Base-by-base conservation (phyloP, 2,329 filamentous ascomycete genomes). In the Cladophialophora immunda region DNA sequence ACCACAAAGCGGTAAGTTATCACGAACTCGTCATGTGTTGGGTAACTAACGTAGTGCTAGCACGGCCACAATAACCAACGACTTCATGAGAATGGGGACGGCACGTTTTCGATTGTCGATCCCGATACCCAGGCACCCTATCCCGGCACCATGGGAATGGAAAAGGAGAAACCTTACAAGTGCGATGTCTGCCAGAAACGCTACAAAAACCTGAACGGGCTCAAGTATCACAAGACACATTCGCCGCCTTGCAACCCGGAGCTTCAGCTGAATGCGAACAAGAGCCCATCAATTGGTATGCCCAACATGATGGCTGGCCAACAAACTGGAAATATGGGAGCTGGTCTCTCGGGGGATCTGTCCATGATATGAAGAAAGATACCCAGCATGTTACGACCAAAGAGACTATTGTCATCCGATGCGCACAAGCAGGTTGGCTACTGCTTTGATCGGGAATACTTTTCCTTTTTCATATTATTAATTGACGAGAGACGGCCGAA, bases 131-230 rank as follows among this genome's bases (percentile, higher is more conserved):
- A 92, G 30, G 88, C 93, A 1, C 95, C 95, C 0, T 99, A 98
- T 72, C 95, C 95, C 0, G 95, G 95, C 34, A 98, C 95, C 0
- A 84, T 97, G 38, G 95, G 95, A n/a, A 99, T 99, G 95, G 95
- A 99, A 81, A 99, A 98, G 79, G 94, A 98, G 83, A 99, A 99
- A 83, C 95, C 95, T 2, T 98, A 98, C 78, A 94, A 94, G 76
- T 99, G 95, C 79, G 94, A 98, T 71, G 91, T 93, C 11, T 99
- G 95, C 77, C 94, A 94, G 75, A 99, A 99, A 84, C 91, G 95
- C 60, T 99, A 99, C 83, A 99, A 99, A 89, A 99, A 99, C 77
- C 81, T 99, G 68, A 99, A 99, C 80, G 95, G 95, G 6, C 87
- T 99, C 69, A 99, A 99, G 88, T 99, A 99, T 77, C 89, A 91